phyloP scores from a whole-genome alignment of 306 rosid genomes.

The Spatholobus suberectus region DNA sequence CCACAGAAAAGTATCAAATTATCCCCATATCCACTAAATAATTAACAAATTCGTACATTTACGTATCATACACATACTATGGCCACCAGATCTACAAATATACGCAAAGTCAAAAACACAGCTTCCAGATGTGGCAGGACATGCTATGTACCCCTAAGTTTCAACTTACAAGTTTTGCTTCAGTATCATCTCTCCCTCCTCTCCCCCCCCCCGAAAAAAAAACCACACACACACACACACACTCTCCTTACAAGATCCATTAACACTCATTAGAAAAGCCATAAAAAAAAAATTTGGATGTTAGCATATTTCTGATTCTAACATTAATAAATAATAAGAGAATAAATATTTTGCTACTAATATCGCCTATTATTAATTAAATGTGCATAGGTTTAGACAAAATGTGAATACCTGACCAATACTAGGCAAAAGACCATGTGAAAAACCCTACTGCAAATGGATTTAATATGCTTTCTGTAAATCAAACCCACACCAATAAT shows the following conservation, averaged over 20 bases:
- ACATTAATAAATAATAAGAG: constrained; percentile 1
- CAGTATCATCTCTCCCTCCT: too few relatives aligned
- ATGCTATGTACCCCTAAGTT: background rate
- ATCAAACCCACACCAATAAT: background rate
- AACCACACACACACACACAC: too few relatives aligned
- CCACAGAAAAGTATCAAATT: background rate
- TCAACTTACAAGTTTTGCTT: background rate
- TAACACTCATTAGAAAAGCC: constrained; percentile 14
- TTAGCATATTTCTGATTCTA: constrained; percentile 19
- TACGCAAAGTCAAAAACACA: too few relatives aligned
- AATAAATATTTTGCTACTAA: constrained; percentile 12
- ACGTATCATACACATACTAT: too few relatives aligned
- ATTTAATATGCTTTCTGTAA: constrained; percentile 9
- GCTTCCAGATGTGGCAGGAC: background rate
- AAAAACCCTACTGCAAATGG: background rate
- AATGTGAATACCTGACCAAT: background rate
- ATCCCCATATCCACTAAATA: too few relatives aligned
- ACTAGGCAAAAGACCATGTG: background rate
- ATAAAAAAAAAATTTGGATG: background rate
- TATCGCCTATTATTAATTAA: background rate
- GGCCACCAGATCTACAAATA: too few relatives aligned
- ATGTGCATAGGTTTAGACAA: background rate
- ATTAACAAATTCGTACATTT: too few relatives aligned
- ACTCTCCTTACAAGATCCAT: background rate
- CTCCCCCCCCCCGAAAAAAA: too few relatives aligned